Conservation (phyloP, 176 grass and related monocot species). For the Carex kokanica region DNA sequence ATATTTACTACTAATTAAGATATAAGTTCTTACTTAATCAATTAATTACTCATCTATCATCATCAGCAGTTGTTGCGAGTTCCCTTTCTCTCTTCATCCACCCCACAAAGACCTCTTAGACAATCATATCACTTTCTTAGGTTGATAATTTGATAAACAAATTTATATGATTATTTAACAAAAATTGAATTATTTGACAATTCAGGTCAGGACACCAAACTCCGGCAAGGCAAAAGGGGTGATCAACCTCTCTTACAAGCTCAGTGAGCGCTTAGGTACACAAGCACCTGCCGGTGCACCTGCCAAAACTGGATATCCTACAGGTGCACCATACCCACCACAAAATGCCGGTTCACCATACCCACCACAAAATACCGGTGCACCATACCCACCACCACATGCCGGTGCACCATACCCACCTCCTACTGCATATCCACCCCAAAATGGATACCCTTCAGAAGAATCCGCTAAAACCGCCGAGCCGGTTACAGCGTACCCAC, state of each 20-base stretch:
- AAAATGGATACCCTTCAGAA: conserved; percentile 33
- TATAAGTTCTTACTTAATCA: not conserved
- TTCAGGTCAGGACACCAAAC: conserved; percentile 33
- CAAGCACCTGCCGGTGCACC: not conserved
- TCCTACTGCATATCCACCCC: not conserved
- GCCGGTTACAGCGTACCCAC: not conserved
- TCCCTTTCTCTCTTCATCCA: not conserved
- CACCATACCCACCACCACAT: not conserved
- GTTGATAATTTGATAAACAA: not conserved
- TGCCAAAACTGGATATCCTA: not conserved
- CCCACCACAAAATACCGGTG: not conserved
- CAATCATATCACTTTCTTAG: not conserved
- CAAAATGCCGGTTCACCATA: not conserved
- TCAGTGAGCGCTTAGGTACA: conserved; percentile 41
- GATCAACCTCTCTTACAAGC: conserved; percentile 80
- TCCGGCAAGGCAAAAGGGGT: conserved; percentile 70
- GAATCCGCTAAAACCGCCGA: not conserved
- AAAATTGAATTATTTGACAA: not conserved
- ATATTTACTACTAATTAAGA: not conserved
- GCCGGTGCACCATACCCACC: not conserved
- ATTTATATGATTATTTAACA: not conserved
- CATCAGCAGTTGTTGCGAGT: not conserved
- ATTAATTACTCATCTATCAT: not conserved
- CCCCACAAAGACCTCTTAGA: not conserved
- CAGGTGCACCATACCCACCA: not conserved